These are phyloP conservation scores for Leccinum subtestaceum DNA, from an alignment of 768 basidiomycete genomes.

Conservation along the genomic window DNA sequence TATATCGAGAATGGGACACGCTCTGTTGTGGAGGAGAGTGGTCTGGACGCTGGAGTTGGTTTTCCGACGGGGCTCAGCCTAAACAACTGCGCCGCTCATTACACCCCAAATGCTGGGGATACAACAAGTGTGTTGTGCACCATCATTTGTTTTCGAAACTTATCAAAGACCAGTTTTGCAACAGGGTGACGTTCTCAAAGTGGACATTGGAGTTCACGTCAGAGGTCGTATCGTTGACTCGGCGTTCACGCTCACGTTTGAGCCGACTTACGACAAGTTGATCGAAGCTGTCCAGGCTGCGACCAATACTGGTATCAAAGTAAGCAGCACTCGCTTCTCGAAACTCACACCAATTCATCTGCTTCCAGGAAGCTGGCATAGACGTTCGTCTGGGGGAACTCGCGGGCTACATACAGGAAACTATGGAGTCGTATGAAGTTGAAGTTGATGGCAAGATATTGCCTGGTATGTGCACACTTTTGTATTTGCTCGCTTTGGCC, in stretches of 20 bases:
- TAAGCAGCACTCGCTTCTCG: constrained; percentile 32
- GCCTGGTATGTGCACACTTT: constrained; percentile 52
- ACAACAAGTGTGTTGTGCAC: constrained; percentile 55
- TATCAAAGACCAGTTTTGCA: constrained; percentile 60
- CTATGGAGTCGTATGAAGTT: constrained; percentile 98
- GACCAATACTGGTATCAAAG: constrained; percentile 87
- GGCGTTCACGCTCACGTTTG: constrained; percentile 90
- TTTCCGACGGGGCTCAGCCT: constrained; percentile 95
- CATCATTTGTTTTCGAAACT: constrained; percentile 2
- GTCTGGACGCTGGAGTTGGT: constrained; percentile 81
- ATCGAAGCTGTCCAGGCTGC: constrained; percentile 92
- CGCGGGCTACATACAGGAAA: constrained; percentile 90
- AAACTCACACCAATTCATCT: constrained; percentile 6
- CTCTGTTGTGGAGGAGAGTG: constrained; percentile 88
- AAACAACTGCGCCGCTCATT: constrained; percentile 96
- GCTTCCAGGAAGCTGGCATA: constrained; percentile 85
- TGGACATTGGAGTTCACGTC: constrained; percentile 97
- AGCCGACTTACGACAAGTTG: constrained; percentile 86
- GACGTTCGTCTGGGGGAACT: constrained; percentile 93
- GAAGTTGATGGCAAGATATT: constrained; percentile 81
- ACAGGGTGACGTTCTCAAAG: constrained; percentile 87
- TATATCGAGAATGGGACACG: constrained; percentile 90
- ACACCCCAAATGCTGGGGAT: constrained; percentile 92
- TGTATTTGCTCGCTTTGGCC: not conserved
- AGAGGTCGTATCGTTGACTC: constrained; percentile 95